A percentile compares a stretch with the other conserved stretches of the same genome.
These are phyloP conservation scores for Lippia alba DNA, from an alignment of 305 asterid genomes.

Conservation along the genomic window DNA sequence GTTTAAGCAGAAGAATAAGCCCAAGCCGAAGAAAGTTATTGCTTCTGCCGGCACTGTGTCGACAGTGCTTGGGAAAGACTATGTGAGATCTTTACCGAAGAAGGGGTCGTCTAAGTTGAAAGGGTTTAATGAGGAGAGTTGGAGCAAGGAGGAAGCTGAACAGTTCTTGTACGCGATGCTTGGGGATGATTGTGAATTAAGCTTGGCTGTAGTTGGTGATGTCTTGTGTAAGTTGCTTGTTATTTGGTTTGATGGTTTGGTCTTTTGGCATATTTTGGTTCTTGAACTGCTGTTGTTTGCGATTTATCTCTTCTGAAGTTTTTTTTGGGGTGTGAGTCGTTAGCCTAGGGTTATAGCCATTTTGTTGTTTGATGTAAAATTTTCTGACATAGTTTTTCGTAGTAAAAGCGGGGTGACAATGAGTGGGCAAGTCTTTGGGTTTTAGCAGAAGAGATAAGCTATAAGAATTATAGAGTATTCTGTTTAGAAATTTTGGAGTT, in stretches of 20 bases:
- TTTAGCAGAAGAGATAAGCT: neutral
- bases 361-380: neutral
- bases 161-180: conserved; percentile 84
- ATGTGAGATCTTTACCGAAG: conserved; percentile 72
- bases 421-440: neutral
- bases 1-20: conserved; percentile 49
- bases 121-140: conserved; percentile 42
- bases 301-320: neutral
- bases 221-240: conserved; percentile 72
- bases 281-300: neutral
- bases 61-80: conserved; percentile 76
- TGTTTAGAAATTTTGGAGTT: neutral
- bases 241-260: conserved; percentile 22
- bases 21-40: conserved; percentile 60
- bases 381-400: neutral
- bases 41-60: conserved; percentile 87
- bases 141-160: conserved; percentile 71
- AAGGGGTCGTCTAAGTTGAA: conserved; percentile 53
- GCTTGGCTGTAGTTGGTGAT: conserved; percentile 73
- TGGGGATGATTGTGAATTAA: conserved; percentile 72
- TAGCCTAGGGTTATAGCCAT: neutral
- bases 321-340: neutral
- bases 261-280: neutral
- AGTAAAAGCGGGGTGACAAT: neutral
- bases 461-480: too few species aligned